Base-by-base conservation (phyloP, 345 rosid species). In the Hirschfeldia incana region DNA sequence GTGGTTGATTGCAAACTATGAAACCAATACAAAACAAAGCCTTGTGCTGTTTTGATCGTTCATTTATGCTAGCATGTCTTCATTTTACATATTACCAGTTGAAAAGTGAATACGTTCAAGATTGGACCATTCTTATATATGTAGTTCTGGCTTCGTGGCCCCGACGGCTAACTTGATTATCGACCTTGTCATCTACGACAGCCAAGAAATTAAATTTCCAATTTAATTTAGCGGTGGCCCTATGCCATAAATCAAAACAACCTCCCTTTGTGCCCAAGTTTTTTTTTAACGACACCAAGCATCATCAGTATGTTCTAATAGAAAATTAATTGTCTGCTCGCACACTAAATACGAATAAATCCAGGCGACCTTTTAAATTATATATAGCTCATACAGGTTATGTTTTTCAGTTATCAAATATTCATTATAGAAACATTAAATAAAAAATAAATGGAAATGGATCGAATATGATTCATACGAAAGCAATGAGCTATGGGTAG, bases 161-260 rank as follows among this genome's bases (percentile, higher is more conserved):
- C 76, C 49, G 15, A 78, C 1, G 72, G 15, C 76, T 77, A 63
- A 29, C 60, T 71, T 55, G 76, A 71, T 51, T 6, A 51, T 78
- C 16, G 76, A 71, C 72, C 62, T 57, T 65, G 72, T 72, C 81
- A 78, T 72, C 67, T 57, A 28, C 68, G 66, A 55, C 63, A 58
- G 67, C 39, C 67, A 72, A 65, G 61, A 65, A 30, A 57, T 65
- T 60, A 13, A 30, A 71, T 57, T 72, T 13, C 16, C 13, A 46
- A 46, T 11, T 4, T 46, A 46, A 42, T 65, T 12, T 65, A 71
- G 34, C 65, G 76, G 81, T 71, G 81, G 76, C 53, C 72, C 81
- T 65, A 65, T 64, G 33, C 66, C 71, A 53, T 39, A 66, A 42
- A 66, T 58, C 37, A 34, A 26, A 66, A 44, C n/a, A 72, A 66